Evolutionary conservation across 495 filamentous ascomycete genomes (phyloP).

Genomic region (Hyaloscypha hepaticicola): DNA sequence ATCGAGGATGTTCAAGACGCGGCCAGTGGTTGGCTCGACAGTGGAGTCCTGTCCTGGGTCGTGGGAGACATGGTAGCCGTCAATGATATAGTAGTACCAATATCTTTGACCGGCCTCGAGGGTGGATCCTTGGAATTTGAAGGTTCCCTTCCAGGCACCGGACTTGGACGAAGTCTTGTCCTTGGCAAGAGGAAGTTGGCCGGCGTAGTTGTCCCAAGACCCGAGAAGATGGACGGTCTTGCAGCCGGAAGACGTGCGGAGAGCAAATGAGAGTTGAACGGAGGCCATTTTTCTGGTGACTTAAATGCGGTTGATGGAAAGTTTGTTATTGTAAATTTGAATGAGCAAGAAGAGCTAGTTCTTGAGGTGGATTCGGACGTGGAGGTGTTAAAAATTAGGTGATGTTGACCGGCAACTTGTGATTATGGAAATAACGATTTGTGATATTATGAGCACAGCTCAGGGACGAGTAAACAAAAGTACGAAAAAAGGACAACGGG

Average conservation of each 20-base stretch:
- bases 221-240: constrained; percentile 97
- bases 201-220: constrained; percentile 96
- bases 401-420: constrained; percentile 51
- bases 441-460: constrained; percentile 52
- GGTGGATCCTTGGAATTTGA: constrained; percentile 85
- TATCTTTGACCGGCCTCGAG: constrained; percentile 85
- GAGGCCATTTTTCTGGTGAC: constrained; percentile 68
- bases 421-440: constrained; percentile 33
- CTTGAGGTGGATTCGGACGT: constrained; percentile 5
- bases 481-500: constrained; percentile 28
- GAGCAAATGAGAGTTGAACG: constrained; percentile 82
- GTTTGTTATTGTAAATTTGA: constrained; percentile 21
- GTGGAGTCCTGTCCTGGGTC: constrained; percentile 88
- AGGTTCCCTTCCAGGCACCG: constrained; percentile 90
- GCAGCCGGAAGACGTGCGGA: constrained; percentile 93
- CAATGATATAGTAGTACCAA: constrained; percentile 99
- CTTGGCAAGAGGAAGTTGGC: constrained; percentile 88
- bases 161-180: constrained; percentile 75
- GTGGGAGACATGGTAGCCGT: constrained; percentile 97
- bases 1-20: constrained; percentile 79
- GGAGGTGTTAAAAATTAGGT: constrained; percentile 25
- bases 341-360: constrained; percentile 37
- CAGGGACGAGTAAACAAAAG: constrained; percentile 33
- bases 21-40: constrained; percentile 94
- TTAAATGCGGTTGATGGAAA: constrained; percentile 39